Base-by-base conservation (phyloP, 2,329 filamentous ascomycete genomes). In the Fusarium kyushuense region DNA sequence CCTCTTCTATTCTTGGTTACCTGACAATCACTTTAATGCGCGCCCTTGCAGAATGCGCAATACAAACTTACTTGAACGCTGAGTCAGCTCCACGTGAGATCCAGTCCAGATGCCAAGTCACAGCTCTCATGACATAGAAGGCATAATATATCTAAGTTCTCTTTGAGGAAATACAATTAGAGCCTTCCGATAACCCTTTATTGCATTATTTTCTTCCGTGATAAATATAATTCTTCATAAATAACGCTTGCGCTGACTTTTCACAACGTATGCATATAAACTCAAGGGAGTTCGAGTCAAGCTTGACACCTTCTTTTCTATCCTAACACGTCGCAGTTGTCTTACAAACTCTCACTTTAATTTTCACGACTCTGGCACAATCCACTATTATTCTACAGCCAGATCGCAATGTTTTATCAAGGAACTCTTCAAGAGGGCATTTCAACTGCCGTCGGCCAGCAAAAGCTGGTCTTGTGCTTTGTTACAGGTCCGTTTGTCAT, bases 391-490 rank as follows among this genome's bases (percentile, higher is more conserved):
- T 2, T 12, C 6, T 6, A 7, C 14, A 21, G 16, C 19, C 9
- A 4, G 14, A 21, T 38, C 62, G 40, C 17, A 41, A 94, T 97
- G 90, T 97, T 97, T 79, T 94, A 94, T 77, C 75, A 89, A 63
- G 94, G 94, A 19, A 89, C 88, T 63, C 80, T 97, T 21, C 92
- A 96, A 73, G 90, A 91, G 73, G 94, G 93, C 60, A 96, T 97
- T 72, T 84, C 87, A 32, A 83, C 87, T 21, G 93, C 94, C 14
- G 84, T 97, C 9, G 86, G 88, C 63, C 84, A 94, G 77, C 83
- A 87, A 61, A 96, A 95, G 79, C 84, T 91, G 19, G 92, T 97
- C 1, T 86, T 92, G 30, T 97, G 93, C 80, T 96, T 97, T 78
- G 90, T 97, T n/a, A n/a, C n/a, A n/a, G n/a, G n/a, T n/a, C n/a